phyloP scores from a whole-genome alignment of 306 rosid genomes.

The Parietaria judaica region DNA sequence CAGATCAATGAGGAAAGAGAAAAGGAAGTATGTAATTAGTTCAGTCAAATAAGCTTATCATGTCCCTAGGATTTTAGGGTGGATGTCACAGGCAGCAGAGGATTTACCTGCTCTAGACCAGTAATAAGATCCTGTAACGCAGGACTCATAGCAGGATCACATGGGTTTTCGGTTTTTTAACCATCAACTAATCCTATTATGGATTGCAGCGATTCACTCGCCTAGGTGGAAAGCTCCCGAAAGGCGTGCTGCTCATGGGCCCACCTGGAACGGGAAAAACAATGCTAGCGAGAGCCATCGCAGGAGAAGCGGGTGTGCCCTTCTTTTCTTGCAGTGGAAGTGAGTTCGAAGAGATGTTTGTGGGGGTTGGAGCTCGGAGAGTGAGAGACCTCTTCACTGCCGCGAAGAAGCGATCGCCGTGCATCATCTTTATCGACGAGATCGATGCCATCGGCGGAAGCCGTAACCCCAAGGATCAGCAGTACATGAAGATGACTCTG shows the following conservation, averaged over 20 bases:
- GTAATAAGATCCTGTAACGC: too few relatives aligned
- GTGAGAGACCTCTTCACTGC: constrained; percentile 86
- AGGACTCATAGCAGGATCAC: too few relatives aligned
- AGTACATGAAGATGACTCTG: constrained; percentile 75
- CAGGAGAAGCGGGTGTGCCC: constrained; percentile 97
- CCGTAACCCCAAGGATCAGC: constrained; percentile 68
- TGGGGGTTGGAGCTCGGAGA: constrained; percentile 96
- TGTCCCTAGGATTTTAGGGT: too few relatives aligned
- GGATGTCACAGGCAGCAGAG: too few relatives aligned
- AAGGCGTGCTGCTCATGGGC: constrained; percentile 95
- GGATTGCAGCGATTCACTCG: constrained; percentile 86
- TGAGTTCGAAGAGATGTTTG: constrained; percentile 93
- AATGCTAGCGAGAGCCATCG: constrained; percentile 93
- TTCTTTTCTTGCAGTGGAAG: constrained; percentile 93
- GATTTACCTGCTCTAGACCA: too few relatives aligned
- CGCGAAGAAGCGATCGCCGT: constrained; percentile 84
- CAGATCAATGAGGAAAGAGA: too few relatives aligned
- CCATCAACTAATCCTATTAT: constrained; percentile 6
- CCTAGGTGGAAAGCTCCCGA: constrained; percentile 90
- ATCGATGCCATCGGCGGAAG: constrained; percentile 93
- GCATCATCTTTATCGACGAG: constrained; percentile 91
- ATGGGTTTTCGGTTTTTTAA: neutral
- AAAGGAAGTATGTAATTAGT: too few relatives aligned
- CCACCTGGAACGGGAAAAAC: constrained; percentile 97
- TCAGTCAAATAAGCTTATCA: too few relatives aligned